A percentile compares a stretch with the other conserved stretches of the same genome.
These are phyloP conservation scores for Wallacemonas sp. DNA, from an alignment of 208 protist genomes.

Conservation along the genomic window DNA sequence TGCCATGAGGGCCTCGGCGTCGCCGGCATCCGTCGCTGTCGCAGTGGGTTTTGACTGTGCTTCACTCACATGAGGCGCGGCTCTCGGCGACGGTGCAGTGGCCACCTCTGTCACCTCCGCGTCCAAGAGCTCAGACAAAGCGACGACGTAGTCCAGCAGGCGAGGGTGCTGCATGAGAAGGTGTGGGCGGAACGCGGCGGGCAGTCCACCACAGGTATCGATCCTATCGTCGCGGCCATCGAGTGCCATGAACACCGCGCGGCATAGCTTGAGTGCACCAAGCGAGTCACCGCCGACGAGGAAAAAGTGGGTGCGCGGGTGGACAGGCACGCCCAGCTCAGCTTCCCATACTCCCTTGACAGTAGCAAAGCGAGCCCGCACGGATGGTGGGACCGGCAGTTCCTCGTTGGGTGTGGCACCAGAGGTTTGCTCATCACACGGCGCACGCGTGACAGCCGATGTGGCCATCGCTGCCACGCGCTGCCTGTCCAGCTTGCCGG, in stretches of 20 bases:
- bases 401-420: too few species aligned
- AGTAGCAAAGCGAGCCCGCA: slow-evolving; percentile 14
- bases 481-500: slow-evolving; percentile 42
- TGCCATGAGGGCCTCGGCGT: slow-evolving; percentile 19
- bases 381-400: not conserved
- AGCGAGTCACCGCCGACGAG: slow-evolving; percentile 64
- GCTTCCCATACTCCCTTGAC: slow-evolving; percentile 29
- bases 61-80: not conserved
- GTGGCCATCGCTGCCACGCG: not conserved
- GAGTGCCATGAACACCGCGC: slow-evolving; percentile 43
- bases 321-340: slow-evolving; percentile 27
- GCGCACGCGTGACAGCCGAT: too few species aligned
- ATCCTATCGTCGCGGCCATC: slow-evolving; percentile 39
- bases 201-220: slow-evolving; percentile 46
- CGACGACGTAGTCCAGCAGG: slow-evolving; percentile 40
- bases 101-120: not conserved
- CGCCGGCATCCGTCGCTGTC: not conserved
- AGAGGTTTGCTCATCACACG: too few species aligned
- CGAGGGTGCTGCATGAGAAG: slow-evolving; percentile 44
- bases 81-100: too few species aligned
- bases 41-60: not conserved
- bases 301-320: slow-evolving; percentile 48
- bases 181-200: slow-evolving; percentile 41
- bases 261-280: slow-evolving; percentile 54
- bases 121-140: slow-evolving; percentile 13